phyloP scores from a whole-genome alignment of 208 protist genomes.

The Tritrichomonas foetus region DNA sequence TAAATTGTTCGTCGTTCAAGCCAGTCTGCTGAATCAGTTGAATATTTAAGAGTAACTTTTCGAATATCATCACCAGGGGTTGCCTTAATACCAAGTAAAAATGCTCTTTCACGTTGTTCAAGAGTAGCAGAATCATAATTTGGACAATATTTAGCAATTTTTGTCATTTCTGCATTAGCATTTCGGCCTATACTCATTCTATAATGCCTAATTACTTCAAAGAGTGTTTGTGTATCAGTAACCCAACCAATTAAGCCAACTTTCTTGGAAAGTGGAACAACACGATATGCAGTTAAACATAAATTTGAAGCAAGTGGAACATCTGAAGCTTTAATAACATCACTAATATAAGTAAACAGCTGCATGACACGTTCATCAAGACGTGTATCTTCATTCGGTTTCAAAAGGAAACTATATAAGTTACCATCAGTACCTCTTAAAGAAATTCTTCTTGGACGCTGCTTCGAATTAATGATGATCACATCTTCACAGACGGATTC shows the following conservation, averaged over 20 bases:
- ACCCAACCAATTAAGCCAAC: slow-evolving; percentile 24
- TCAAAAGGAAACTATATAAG: slow-evolving; percentile 17
- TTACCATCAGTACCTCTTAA: not conserved
- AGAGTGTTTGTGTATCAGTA: not conserved
- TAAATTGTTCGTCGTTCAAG: not conserved
- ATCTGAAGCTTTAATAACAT: not conserved
- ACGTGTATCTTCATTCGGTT: slow-evolving; percentile 42
- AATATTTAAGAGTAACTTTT: not conserved
- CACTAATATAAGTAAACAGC: slow-evolving; percentile 7
- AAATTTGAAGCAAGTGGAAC: not conserved
- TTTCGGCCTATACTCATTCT: not conserved
- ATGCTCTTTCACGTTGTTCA: not conserved
- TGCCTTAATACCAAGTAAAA: not conserved
- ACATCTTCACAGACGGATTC: no score
- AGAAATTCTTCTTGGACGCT: not conserved
- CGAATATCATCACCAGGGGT: not conserved
- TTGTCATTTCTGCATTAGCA: not conserved
- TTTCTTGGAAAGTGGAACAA: slow-evolving; percentile 12
- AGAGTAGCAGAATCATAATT: not conserved
- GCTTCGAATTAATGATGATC: slow-evolving; percentile 40
- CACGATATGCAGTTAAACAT: not conserved
- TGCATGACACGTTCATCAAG: slow-evolving; percentile 46
- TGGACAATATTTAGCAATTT: not conserved
- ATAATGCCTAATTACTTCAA: not conserved
- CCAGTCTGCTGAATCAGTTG: not conserved